phyloP scores from a whole-genome alignment of 495 filamentous ascomycete species.

The Haplographium delicatum region DNA sequence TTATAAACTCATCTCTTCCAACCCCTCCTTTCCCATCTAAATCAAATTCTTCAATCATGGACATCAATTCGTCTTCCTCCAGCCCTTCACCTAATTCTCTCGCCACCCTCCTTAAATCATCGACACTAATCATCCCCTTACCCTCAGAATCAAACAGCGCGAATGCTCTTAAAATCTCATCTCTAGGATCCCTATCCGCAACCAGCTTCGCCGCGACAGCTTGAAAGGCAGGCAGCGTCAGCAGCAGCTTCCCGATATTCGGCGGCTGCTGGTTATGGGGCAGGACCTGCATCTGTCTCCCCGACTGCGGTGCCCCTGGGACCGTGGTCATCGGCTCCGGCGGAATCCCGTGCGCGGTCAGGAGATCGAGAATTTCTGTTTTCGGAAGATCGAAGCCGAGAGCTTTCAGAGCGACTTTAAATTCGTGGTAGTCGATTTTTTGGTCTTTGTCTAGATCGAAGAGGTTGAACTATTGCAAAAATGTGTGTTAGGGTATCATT shows the following conservation, averaged over 20 bases:
- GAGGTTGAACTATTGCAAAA: constrained; percentile 67
- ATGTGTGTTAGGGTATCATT: constrained; percentile 1
- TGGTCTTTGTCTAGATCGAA: constrained; percentile 97
- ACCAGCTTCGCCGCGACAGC: constrained; percentile 76
- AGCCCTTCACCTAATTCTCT: constrained; percentile 86
- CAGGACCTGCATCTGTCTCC: background rate
- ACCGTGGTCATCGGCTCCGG: constrained; percentile 26
- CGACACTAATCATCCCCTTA: constrained; percentile 81
- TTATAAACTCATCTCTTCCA: constrained; percentile 83
- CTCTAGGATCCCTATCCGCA: constrained; percentile 72
- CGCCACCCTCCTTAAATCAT: constrained; percentile 82
- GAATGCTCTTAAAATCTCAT: constrained; percentile 90
- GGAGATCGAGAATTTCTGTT: constrained; percentile 68
- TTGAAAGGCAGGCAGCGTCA: constrained; percentile 70
- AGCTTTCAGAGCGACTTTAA: constrained; percentile 95
- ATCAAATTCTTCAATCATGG: constrained; percentile 99
- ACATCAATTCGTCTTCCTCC: constrained; percentile 84
- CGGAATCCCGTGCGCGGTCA: constrained; percentile 67
- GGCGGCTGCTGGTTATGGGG: constrained; percentile 30
- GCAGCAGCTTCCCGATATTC: constrained; percentile 55
- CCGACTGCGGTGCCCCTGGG: constrained; percentile 6
- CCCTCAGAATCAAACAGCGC: constrained; percentile 69
- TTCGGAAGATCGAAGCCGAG: constrained; percentile 90
- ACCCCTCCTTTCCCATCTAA: constrained; percentile 87
- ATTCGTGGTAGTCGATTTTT: constrained; percentile 93